Conservation (phyloP, 106 monocot genomes). For the Allium sativum region DNA sequence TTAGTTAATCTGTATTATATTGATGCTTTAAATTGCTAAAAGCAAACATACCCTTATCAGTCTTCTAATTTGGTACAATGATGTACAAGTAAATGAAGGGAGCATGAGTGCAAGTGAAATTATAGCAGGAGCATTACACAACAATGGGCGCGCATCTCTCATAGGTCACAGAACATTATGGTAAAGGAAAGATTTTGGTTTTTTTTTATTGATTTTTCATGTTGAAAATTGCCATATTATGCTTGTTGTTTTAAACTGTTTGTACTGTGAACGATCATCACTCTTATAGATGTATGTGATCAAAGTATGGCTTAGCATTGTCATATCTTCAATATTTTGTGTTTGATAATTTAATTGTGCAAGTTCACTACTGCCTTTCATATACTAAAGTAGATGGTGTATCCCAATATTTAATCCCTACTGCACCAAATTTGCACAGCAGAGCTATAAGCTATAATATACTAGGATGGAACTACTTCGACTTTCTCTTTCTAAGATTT, state of each 20-base stretch:
- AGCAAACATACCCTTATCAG: not conserved
- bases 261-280: not conserved
- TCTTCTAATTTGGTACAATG: not conserved
- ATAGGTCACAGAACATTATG: constrained; percentile 86
- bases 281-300: no score
- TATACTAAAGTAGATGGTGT: no score
- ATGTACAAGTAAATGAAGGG: constrained; percentile 81
- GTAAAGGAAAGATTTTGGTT: constrained; percentile 97
- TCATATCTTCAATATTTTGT: no score
- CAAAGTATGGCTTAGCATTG: no score
- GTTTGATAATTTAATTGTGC: no score
- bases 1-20: not conserved
- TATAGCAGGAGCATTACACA: constrained; percentile 85
- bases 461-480: no score
- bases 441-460: no score
- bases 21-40: not conserved
- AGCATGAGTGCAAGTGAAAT: constrained; percentile 99
- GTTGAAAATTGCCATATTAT: no score
- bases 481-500: no score
- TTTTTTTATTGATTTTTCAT: not conserved
- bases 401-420: no score
- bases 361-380: no score
- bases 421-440: no score
- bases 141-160: constrained; percentile 90
- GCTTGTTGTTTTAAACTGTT: not conserved